These are phyloP conservation scores for Diaporthe citriasiana DNA, from an alignment of 2,329 filamentous ascomycete species.

Conservation along the genomic window DNA sequence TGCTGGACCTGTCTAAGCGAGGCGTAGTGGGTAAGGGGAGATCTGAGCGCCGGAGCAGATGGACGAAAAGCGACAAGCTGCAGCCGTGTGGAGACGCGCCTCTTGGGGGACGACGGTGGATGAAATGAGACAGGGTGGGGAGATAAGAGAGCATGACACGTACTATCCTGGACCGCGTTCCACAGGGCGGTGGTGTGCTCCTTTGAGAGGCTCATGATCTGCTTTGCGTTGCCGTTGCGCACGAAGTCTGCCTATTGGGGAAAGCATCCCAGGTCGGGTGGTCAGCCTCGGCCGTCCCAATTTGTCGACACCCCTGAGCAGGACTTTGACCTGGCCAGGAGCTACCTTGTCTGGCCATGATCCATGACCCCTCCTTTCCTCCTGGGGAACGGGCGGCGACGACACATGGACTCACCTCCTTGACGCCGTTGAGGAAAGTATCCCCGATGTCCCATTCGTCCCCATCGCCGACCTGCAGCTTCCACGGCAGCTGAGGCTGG, in stretches of 20 bases:
- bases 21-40: slow-evolving; percentile 35
- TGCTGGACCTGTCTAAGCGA: not conserved
- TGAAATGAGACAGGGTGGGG: not conserved
- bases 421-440: slow-evolving; percentile 75
- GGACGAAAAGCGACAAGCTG: slow-evolving; percentile 10
- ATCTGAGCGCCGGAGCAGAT: slow-evolving; percentile 36
- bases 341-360: not conserved
- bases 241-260: slow-evolving; percentile 80
- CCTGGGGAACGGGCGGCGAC: not conserved
- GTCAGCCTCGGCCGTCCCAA: slow-evolving; percentile 13
- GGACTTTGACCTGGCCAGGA: not conserved
- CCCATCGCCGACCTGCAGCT: slow-evolving; percentile 67
- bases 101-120: not conserved
- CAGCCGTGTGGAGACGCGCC: slow-evolving; percentile 2
- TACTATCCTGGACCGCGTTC: slow-evolving; percentile 82
- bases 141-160: slow-evolving; percentile 46
- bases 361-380: not conserved
- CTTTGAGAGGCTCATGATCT: slow-evolving; percentile 90
- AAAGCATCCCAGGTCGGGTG: slow-evolving; percentile 16
- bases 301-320: not conserved
- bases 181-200: slow-evolving; percentile 87
- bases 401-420: slow-evolving; percentile 62
- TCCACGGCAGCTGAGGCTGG: slow-evolving; percentile 68
- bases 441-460: slow-evolving; percentile 72
- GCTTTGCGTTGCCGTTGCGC: slow-evolving; percentile 88